phyloP scores from a whole-genome alignment of 2,329 filamentous ascomycete genomes.

The Fusarium dimerum region DNA sequence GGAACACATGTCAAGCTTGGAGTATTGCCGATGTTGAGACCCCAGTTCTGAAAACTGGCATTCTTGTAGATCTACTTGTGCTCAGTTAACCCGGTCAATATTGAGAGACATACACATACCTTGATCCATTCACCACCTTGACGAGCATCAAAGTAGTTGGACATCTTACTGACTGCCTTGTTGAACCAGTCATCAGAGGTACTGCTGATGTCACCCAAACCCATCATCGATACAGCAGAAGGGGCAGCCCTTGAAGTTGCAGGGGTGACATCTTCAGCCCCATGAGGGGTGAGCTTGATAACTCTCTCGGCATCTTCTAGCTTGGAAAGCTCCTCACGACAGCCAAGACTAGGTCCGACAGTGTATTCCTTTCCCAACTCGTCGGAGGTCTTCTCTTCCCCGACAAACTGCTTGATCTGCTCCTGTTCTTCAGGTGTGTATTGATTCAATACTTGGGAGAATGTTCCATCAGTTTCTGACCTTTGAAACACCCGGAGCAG shows the following conservation, averaged over 20 bases:
- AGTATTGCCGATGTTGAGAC: constrained; percentile 5
- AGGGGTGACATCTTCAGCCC: not conserved
- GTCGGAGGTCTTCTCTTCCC: not conserved
- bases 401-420: constrained; percentile 4
- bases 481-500: constrained; percentile 7
- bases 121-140: not conserved
- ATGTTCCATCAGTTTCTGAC: constrained; percentile 3
- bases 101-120: not conserved
- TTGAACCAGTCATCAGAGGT: not conserved
- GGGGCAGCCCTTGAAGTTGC: too few relatives aligned
- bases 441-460: not conserved
- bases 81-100: not conserved
- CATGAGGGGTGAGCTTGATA: not conserved
- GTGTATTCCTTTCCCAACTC: not conserved
- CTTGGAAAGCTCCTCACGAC: constrained; percentile 2
- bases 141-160: not conserved
- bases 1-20: constrained; percentile 6
- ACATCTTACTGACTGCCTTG: not conserved
- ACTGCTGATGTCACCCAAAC: too few relatives aligned
- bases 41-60: constrained; percentile 10
- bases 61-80: not conserved
- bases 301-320: not conserved
- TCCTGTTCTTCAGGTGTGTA: not conserved
- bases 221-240: too few relatives aligned
- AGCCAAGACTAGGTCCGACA: constrained; percentile 4